Base-by-base conservation (phyloP, 257 asterid genomes). In the Verbena officinalis region DNA sequence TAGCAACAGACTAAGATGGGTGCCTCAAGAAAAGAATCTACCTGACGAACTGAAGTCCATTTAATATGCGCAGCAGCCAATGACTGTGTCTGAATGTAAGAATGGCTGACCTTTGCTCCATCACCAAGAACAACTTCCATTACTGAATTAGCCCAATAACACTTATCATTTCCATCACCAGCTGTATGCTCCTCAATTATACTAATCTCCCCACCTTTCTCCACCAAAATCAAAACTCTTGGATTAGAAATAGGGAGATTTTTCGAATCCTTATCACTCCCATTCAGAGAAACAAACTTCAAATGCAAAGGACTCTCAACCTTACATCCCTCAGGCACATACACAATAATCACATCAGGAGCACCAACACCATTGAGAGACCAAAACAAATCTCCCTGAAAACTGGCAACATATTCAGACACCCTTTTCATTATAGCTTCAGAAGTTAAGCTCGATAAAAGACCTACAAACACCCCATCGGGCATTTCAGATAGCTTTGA, bases 31-130 rank as follows among this genome's bases (percentile, higher is more conserved):
- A 30, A 21, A 59, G 49, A 76, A 45, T 33, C 62, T 57, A 90
- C 98, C 96, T 91, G 96, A 24, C 74, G 79, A 85, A 87, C 95
- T 9, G 86, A 91, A 64, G 97, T 86, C 96, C 97, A 91, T 77
- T 91, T 91, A 65, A 83, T 83, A 80, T 91, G 98, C 21, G 89
- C 96, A 75, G 97, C 90, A 58, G 65, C 76, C 42, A 75, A 73
- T 24, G 98, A 91, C 77, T 89, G 96, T 21, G 79, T 77, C 64
- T 89, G 98, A 45, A 91, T 70, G 70, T 89, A 89, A 59, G 97
- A 91, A 75, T 91, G 98, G 50, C 69, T 80, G 16, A 89, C 89
- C 59, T 82, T 91, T 17, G 89, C 96, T 27, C 83, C 95, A 42
- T 91, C 84, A 50, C 92, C 95, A 15, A 91, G 54, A 13, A 85